These are phyloP conservation scores for Tetradesmus obliquus DNA, from an alignment of 139 green algal species.

Conservation along the genomic window DNA sequence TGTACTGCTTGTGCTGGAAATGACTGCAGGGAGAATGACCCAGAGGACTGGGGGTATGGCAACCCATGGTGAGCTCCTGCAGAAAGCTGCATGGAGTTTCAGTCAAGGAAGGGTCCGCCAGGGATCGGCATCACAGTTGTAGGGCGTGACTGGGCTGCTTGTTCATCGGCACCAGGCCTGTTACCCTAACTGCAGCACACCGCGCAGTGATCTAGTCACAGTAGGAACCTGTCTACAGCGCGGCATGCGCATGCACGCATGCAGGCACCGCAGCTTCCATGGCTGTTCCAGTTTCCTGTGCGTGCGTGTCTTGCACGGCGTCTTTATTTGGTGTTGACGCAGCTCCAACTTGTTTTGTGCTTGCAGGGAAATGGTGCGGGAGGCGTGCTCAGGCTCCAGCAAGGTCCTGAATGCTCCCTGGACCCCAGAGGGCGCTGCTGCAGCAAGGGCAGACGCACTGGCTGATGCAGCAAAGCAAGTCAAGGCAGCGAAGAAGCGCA, in stretches of 20 bases:
- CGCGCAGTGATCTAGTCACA: no score
- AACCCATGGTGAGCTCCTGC: conserved; percentile 19
- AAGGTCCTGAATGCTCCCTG: conserved; percentile 1
- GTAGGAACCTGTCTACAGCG: not conserved
- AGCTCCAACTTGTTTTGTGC: not conserved
- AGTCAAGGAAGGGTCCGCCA: no score
- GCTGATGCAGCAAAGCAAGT: not conserved
- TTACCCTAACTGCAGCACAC: no score
- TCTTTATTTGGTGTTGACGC: not conserved
- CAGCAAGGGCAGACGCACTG: not conserved
- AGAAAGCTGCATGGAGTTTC: not conserved
- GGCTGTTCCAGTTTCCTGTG: no score
- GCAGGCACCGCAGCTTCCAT: not conserved
- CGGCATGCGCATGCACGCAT: not conserved
- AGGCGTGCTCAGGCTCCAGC: not conserved
- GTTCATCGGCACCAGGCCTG: no score
- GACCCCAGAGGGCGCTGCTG: conserved; percentile 6
- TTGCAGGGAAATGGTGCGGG: conserved; percentile 27
- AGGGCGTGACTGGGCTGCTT: no score
- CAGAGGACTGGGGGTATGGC: conserved; percentile 31
- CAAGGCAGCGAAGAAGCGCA: conserved; percentile 5
- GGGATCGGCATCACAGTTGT: no score
- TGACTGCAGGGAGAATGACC: conserved; percentile 16
- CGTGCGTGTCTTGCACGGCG: no score
- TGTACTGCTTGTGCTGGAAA: not conserved